Base-by-base conservation (phyloP, 495 filamentous ascomycete genomes). In the Beverwykella pulmonaria region DNA sequence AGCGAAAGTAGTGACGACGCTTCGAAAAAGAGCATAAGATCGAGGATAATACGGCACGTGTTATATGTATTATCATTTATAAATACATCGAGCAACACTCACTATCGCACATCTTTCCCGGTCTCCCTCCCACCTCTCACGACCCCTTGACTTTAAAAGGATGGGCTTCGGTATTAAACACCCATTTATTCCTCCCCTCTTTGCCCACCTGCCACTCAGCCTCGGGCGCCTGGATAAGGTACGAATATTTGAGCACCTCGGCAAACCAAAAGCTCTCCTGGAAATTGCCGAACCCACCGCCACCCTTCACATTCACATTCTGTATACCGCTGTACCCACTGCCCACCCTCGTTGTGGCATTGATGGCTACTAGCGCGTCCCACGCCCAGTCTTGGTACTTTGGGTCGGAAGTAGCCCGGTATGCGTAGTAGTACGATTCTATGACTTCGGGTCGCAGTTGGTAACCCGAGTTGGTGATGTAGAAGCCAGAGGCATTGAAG, bases 221-320 rank as follows among this genome's bases (percentile, higher is more conserved):
- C 79, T 34, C 78, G 64, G 76, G 79, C 20, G 83, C 79, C 57
- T 88, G 84, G 58, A 90, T 87, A 60, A 96, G 71, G 74, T 90
- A 95, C 23, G 81, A 78, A 77, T 96, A 97, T 80, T 97, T 97
- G 71, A 95, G 65, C 56, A 93, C 90, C 79, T 97, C 92, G 0
- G 92, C 92, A 74, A 94, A 93, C 77, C 91, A 86, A 79, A 95
- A 96, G 70, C 89, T 93, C 79, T 96, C 92, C 81, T 93, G 88
- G 72, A 87, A 86, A 67, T 95, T 86, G 34, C 4, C 41, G 25
- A 53, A 65, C 5, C 75, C 74, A 5, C 89, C 91, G 3, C 92
- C 92, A 9, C 78, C 79, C 0, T 64, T 47, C 22, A 70, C 72
- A 69, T 90, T 90, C n/a, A 94, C 92, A 73, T 95, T 74, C 0